Percentiles rank a stretch among this genome's conserved stretches.
Evolutionary conservation across 2,329 filamentous ascomycete species (phyloP).

Genomic region (Aureobasidium pullulans): DNA sequence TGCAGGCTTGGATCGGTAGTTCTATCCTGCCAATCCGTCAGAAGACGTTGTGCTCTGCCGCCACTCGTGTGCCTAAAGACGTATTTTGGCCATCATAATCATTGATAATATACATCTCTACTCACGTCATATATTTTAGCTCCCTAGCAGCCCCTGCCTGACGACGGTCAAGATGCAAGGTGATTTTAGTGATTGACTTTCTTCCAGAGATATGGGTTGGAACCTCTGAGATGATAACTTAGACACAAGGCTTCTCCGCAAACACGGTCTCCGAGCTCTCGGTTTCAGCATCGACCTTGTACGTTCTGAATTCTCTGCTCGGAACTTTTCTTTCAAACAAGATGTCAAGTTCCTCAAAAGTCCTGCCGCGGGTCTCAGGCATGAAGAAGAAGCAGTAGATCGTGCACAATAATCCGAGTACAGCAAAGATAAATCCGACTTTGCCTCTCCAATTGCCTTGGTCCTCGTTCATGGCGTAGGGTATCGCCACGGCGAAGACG

Average conservation of each 20-base stretch:
- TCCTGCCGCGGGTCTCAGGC: slow-evolving; percentile 29
- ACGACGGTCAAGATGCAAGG: too few species aligned
- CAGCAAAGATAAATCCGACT: slow-evolving; percentile 29
- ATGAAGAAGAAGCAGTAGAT: slow-evolving; percentile 27
- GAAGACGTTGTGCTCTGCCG: too few species aligned
- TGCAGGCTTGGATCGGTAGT: too few species aligned
- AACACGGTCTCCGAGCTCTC: neutral
- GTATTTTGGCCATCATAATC: too few species aligned
- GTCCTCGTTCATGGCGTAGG: slow-evolving; percentile 28
- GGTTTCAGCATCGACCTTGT: neutral
- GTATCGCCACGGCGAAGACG: slow-evolving; percentile 22
- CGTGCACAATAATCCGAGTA: slow-evolving; percentile 23
- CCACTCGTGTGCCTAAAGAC: too few species aligned
- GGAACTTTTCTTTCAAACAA: slow-evolving; percentile 28
- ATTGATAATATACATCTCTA: too few species aligned
- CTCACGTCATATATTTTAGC: too few species aligned
- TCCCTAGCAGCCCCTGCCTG: too few species aligned
- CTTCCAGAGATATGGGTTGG: too few species aligned
- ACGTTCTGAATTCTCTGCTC: slow-evolving; percentile 21
- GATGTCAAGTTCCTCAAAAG: slow-evolving; percentile 31
- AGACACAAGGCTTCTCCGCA: neutral
- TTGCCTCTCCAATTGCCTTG: slow-evolving; percentile 27
- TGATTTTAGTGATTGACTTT: too few species aligned
- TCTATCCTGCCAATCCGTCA: too few species aligned
- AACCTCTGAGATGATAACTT: neutral